Base-by-base conservation (phyloP, 352 stramenopile genomes). In the Globisporangium irregulare region DNA sequence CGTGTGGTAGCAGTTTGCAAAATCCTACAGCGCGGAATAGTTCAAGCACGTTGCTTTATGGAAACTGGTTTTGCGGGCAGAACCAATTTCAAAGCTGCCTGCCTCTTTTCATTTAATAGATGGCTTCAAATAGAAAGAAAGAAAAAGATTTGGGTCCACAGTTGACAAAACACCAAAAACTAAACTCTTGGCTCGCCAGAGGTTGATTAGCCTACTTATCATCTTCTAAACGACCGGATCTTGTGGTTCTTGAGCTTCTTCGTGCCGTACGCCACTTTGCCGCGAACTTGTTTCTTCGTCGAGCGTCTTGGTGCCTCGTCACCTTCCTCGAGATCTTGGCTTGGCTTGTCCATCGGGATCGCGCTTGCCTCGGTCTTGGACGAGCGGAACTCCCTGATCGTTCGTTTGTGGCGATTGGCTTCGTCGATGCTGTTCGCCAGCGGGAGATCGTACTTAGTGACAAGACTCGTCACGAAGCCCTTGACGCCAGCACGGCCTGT, bases 381-480 rank as follows among this genome's bases (percentile, higher is more conserved):
- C 22, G 43, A 43, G 3, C 76, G 78, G 54, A 93, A 71, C 34
- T 90, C 80, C 36, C 79, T 81, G 62, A 90, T 86, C 25, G 73
- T 76, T 62, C 80, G 84, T 38, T 76, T 77, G 60, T 79, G 80
- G 5, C 69, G 74, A 64, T 90, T 93, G 54, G 85, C 79, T 56
- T 93, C 82, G 54, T 90, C 69, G 62, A 93, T 81, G 61, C 74
- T 90, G 51, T 78, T 79, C 9, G 85, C 85, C 9, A 91, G 79
- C 48, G 72, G 67, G 9, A 88, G 62, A 69, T 95, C 87, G 62
- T 86, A 77, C 57, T 91, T 91, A 29, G 85, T 93, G 8, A 95
- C 80, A 22, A 95, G 74, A 43, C 82, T 93, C 22, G 85, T 92
- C 29, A 94, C 84, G 29, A 84, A 77, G 15, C 87, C 87, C 15